Conservation (phyloP, 73 alveolate species). For the Urostyla sp. region DNA sequence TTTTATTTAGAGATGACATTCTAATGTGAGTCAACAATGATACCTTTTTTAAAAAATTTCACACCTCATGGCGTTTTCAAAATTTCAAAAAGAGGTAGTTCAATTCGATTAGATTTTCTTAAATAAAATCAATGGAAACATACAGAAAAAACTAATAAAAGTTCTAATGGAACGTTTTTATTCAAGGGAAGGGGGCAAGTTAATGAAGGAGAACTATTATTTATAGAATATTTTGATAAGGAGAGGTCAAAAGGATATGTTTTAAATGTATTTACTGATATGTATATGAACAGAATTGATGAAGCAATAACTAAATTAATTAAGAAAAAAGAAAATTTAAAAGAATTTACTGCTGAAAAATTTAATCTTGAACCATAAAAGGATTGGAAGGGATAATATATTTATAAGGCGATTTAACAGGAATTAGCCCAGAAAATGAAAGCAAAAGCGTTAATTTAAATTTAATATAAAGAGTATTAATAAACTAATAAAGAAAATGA, state of each 20-base stretch:
- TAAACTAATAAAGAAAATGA: neutral
- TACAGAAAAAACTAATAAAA: neutral
- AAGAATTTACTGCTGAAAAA: conserved; percentile 7
- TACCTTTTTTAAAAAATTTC: conserved; percentile 27
- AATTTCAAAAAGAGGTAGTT: conserved; percentile 13
- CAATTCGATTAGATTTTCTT: conserved; percentile 21
- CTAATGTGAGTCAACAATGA: conserved; percentile 29
- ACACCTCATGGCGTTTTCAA: conserved; percentile 35
- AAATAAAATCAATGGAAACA: neutral
- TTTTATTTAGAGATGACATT: conserved; percentile 28
- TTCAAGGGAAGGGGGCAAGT: conserved; percentile 11
- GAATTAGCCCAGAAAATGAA: conserved; percentile 13
- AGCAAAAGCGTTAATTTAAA: conserved; percentile 1
- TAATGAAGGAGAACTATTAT: conserved; percentile 38
- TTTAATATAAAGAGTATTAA: neutral
- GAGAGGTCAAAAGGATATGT: conserved; percentile 4
- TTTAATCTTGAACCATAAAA: neutral
- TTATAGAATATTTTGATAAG: neutral
- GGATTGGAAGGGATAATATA: conserved; percentile 8
- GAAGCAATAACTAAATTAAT: conserved; percentile 13
- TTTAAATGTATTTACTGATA: conserved; percentile 28
- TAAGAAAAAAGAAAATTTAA: conserved; percentile 22
- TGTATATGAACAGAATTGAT: conserved; percentile 24
- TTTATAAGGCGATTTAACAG: conserved; percentile 1
- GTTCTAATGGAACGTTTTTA: neutral